phyloP scores from a whole-genome alignment of 169 alveolate species.

The Plasmodium gallinaceum region DNA sequence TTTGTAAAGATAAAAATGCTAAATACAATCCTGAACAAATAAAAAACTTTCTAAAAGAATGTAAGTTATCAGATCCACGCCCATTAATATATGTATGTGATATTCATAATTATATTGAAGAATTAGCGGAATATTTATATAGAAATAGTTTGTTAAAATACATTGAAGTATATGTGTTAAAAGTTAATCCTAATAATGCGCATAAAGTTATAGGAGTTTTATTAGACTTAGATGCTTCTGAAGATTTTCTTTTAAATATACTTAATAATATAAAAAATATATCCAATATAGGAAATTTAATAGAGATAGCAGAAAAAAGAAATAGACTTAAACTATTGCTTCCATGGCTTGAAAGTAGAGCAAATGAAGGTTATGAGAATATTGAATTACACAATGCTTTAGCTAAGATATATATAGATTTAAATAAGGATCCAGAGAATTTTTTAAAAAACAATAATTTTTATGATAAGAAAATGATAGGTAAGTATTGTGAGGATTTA shows the following conservation, averaged over 20 bases:
- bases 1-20: slow-evolving; percentile 94
- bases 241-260: slow-evolving; percentile 94
- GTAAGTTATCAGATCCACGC: slow-evolving; percentile 97
- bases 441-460: slow-evolving; percentile 96
- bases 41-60: slow-evolving; percentile 96
- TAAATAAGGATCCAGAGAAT: slow-evolving; percentile 96
- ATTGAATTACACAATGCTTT: slow-evolving; percentile 95
- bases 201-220: slow-evolving; percentile 98
- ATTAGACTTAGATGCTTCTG: slow-evolving; percentile 98
- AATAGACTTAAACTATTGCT: slow-evolving; percentile 95
- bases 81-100: slow-evolving; percentile 99
- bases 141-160: slow-evolving; percentile 96
- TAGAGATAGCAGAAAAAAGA: slow-evolving; percentile 98
- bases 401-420: slow-evolving; percentile 98
- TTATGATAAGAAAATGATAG: slow-evolving; percentile 97
- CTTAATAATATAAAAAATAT: slow-evolving; percentile 95
- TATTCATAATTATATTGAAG: slow-evolving; percentile 97
- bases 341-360: slow-evolving; percentile 98
- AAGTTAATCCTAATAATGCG: slow-evolving; percentile 96
- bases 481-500: slow-evolving; percentile 98
- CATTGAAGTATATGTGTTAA: slow-evolving; percentile 97
- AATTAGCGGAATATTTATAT: slow-evolving; percentile 97
- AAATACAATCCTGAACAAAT: slow-evolving; percentile 96
- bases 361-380: slow-evolving; percentile 96
- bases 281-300: slow-evolving; percentile 96